Evolutionary conservation across 495 filamentous ascomycete genomes (phyloP), one percentile per base, ranked within the genome.

Genomic region (Aspergillus incahuasiensis): DNA sequence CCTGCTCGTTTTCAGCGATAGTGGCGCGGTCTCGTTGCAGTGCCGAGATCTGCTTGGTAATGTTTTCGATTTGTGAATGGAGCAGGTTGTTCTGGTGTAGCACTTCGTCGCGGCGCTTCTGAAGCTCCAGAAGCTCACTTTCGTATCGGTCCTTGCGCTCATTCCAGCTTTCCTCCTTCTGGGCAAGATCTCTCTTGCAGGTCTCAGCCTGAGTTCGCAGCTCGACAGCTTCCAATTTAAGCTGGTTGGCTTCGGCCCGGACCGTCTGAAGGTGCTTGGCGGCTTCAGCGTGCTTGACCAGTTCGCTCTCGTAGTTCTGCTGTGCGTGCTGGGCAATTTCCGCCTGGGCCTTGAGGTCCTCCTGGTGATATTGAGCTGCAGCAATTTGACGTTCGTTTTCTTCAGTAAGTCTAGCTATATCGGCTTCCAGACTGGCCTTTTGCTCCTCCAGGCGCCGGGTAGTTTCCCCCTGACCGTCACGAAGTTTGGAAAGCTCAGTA

Each of bases 271-370:
- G 70, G 18, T 82, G 78, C 70, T 90, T 90, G 1, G 92, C 89
- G 15, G 95, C 92, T 56, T 96, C 90, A 3, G 91, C 92, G 66
- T 99, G 95, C 68, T 92, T 95, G 62, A 96, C 82, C 1, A 97
- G 79, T 62, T 97, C 95, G 48, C 80, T 83, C 67, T 99, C 95
- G 62, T 99, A 99, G 57, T 92, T 91, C 59, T 95, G 86, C 67
- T 97, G 95, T 6, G 94, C 91, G 64, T 89, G 88, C 51, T 89
- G 82, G 3, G 95, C 88, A 65, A 99, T 99, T 21, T 91, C 86
- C 20, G 92, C 91, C 70, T 99, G 95, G 1, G 88, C 87, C 49
- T 92, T 90, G 18, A 97, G 75, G 62, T 97, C 92, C 52, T 92
- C 88, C 69, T 92, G 89, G 65, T 94, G 87, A 68, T 86, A 89